Conservation (phyloP, 345 rosid genomes). For the Ceriops tagal region DNA sequence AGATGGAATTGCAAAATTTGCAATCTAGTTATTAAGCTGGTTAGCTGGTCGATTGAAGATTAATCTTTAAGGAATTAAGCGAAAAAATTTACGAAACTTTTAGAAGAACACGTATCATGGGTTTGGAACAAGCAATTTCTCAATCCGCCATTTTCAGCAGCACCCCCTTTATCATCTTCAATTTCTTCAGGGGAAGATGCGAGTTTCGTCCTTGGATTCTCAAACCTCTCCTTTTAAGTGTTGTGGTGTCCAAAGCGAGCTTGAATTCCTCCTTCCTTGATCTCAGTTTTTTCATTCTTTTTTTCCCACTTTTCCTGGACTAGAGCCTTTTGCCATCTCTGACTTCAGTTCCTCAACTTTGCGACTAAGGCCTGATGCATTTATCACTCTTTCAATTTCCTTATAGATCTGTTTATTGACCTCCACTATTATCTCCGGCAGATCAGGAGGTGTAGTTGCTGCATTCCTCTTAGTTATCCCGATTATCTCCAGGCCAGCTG, state of each 20-base stretch:
- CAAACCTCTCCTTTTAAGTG: constrained; percentile 33
- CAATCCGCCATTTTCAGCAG: constrained; percentile 36
- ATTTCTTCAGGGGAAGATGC: constrained; percentile 17
- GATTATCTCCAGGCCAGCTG: constrained; percentile 34
- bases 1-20: too few species aligned
- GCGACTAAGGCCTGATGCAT: constrained; percentile 21
- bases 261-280: constrained; percentile 29
- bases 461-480: constrained; percentile 27
- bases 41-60: too few species aligned
- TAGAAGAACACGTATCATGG: too few species aligned
- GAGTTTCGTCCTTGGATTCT: constrained; percentile 23
- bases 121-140: constrained; percentile 6
- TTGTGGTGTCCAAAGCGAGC: constrained; percentile 25
- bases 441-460: constrained; percentile 19
- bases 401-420: constrained; percentile 28
- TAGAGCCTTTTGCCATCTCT: constrained; percentile 25
- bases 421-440: constrained; percentile 23
- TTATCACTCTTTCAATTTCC: constrained; percentile 33
- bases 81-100: too few species aligned
- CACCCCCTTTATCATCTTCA: constrained; percentile 15
- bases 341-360: constrained; percentile 35
- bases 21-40: too few species aligned
- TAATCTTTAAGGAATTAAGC: too few species aligned
- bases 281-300: constrained; percentile 27
- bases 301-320: constrained; percentile 15